Conservation (phyloP, 352 stramenopile species). For the Phytophthora pseudosyringae region DNA sequence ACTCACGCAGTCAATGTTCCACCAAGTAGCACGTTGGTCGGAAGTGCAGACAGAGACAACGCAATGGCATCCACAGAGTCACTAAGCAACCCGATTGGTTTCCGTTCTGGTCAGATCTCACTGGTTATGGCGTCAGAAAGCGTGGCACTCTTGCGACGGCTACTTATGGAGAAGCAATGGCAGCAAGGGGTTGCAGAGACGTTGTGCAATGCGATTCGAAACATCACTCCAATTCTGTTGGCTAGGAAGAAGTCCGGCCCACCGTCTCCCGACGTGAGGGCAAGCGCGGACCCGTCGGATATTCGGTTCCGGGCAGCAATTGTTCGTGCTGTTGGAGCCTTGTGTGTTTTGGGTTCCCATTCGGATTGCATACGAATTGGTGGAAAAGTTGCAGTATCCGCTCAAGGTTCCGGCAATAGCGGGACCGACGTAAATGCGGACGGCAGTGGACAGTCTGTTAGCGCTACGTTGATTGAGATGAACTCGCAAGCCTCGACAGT, state of each 20-base stretch:
- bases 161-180: constrained; percentile 79
- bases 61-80: constrained; percentile 63
- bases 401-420: constrained; percentile 41
- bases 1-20: constrained; percentile 59
- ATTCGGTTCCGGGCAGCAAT: constrained; percentile 77
- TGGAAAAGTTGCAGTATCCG: constrained; percentile 72
- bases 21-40: constrained; percentile 27
- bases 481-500: constrained; percentile 66
- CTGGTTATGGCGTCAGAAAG: constrained; percentile 82
- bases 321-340: constrained; percentile 77
- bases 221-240: constrained; percentile 67
- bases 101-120: constrained; percentile 82
- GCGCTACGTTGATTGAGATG: constrained; percentile 81
- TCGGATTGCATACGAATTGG: constrained; percentile 86
- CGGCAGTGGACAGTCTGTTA: constrained; percentile 43
- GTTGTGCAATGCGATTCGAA: constrained; percentile 75
- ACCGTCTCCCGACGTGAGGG: constrained; percentile 6
- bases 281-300: constrained; percentile 45
- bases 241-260: constrained; percentile 41
- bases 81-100: constrained; percentile 82
- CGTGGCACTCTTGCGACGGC: constrained; percentile 73
- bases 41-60: constrained; percentile 28
- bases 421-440: constrained; percentile 43
- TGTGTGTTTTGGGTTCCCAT: constrained; percentile 86
- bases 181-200: constrained; percentile 64